A percentile compares a stretch with the other conserved stretches of the same genome.
Conservation (phyloP, 192 early-diverging fungal genomes). For the Linderina pennispora region DNA sequence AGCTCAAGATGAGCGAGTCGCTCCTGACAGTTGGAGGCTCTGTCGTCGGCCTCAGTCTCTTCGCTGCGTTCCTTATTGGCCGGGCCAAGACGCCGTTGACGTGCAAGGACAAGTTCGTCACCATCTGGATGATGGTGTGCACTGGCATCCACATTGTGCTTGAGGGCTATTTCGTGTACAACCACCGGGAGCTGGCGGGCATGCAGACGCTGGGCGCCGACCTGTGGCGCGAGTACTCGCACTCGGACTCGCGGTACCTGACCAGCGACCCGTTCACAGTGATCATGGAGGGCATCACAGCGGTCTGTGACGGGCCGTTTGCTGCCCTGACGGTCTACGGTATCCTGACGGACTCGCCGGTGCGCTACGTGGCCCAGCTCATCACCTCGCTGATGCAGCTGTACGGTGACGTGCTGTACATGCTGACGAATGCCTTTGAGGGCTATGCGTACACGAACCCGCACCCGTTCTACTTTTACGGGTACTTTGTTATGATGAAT, state of each 20-base stretch:
- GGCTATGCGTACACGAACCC: slow-evolving; percentile 63
- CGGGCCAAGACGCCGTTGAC: slow-evolving; percentile 13
- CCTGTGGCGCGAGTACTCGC: slow-evolving; percentile 89
- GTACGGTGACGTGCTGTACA: slow-evolving; percentile 82
- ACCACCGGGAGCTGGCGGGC: slow-evolving; percentile 61
- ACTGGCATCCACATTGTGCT: slow-evolving; percentile 77
- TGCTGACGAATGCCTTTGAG: slow-evolving; percentile 62
- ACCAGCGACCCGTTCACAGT: slow-evolving; percentile 73
- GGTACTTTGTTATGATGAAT: slow-evolving; percentile 87
- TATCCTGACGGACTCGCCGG: slow-evolving; percentile 48
- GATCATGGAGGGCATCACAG: slow-evolving; percentile 84
- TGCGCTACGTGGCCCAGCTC: slow-evolving; percentile 54
- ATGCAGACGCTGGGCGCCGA: slow-evolving; percentile 62
- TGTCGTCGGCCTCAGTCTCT: slow-evolving; percentile 6
- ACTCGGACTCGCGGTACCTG: slow-evolving; percentile 85
- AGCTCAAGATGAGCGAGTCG: slow-evolving; percentile 25
- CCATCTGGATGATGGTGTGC: slow-evolving; percentile 80
- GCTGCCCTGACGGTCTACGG: slow-evolving; percentile 51
- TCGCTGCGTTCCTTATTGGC: slow-evolving; percentile 18
- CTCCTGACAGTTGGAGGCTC: slow-evolving; percentile 24
- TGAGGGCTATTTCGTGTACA: slow-evolving; percentile 80
- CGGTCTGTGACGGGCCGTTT: slow-evolving; percentile 64
- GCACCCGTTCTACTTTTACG: slow-evolving; percentile 78
- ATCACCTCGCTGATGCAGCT: slow-evolving; percentile 64
- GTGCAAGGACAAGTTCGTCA: slow-evolving; percentile 47